Evolutionary conservation across 805 yeast genomes (phyloP).

Genomic region (Nakazawaea holstii): DNA sequence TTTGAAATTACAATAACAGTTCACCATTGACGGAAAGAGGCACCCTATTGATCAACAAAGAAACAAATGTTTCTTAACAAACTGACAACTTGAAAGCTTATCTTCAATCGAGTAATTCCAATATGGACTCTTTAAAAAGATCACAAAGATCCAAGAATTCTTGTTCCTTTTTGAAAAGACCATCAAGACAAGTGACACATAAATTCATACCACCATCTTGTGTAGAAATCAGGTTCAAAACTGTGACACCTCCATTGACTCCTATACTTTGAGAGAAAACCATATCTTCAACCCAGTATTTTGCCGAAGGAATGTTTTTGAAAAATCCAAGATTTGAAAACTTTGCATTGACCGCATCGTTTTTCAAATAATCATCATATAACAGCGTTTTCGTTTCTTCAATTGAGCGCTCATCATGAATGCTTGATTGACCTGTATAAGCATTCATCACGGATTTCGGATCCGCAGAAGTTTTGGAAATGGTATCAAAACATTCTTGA

Average conservation of each 20-base stretch:
- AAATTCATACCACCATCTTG: slow-evolving; percentile 4
- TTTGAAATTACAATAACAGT: no score
- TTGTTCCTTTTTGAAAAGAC: neutral
- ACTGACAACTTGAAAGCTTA: neutral
- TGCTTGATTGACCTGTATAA: neutral
- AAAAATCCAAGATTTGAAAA: slow-evolving; percentile 9
- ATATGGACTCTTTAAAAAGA: neutral
- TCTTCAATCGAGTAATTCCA: neutral
- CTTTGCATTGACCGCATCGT: neutral
- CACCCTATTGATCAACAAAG: no score
- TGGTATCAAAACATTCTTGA: neutral
- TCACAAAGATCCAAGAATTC: neutral
- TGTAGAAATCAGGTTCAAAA: slow-evolving; percentile 5
- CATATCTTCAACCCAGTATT: slow-evolving; percentile 1
- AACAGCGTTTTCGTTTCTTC: neutral
- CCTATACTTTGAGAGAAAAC: slow-evolving; percentile 9
- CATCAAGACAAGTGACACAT: neutral
- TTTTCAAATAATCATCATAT: neutral
- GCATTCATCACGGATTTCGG: slow-evolving; percentile 1
- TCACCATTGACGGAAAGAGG: no score
- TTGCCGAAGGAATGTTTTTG: neutral
- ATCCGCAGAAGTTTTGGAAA: neutral
- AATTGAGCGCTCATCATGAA: neutral
- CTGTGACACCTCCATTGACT: slow-evolving; percentile 3
- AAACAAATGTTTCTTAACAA: no score